phyloP scores from a whole-genome alignment of 1,284 basidiomycete species.

The Lentinula novae-zelandiae region DNA sequence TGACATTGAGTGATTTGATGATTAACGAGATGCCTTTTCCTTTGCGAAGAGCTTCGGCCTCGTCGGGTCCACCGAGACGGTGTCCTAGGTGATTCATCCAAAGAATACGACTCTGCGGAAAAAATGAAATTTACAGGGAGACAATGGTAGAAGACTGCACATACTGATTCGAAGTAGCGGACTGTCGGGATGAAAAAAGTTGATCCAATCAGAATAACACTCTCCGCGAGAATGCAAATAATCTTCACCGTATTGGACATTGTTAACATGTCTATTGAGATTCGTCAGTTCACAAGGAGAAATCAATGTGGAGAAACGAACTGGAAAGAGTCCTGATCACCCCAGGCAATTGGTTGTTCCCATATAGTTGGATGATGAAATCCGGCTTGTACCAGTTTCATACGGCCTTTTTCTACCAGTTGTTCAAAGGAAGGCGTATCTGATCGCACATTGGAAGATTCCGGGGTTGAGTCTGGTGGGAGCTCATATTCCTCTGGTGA shows the following conservation, averaged over 20 bases:
- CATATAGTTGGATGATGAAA: constrained; percentile 62
- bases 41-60: constrained; percentile 50
- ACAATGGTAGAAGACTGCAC: constrained; percentile 16
- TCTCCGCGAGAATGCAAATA: constrained; percentile 12
- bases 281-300: neutral
- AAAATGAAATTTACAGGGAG: neutral
- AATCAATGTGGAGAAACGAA: constrained; percentile 29
- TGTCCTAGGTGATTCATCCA: constrained; percentile 58
- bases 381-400: constrained; percentile 43
- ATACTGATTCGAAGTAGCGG: constrained; percentile 66
- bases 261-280: constrained; percentile 67
- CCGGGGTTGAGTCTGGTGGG: constrained; percentile 1
- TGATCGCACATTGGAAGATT: neutral
- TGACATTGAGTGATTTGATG: constrained; percentile 63
- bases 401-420: constrained; percentile 34
- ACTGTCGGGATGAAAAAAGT: constrained; percentile 28
- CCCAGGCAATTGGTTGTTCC: constrained; percentile 73
- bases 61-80: constrained; percentile 53
- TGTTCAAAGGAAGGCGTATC: neutral
- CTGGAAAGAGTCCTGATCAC: constrained; percentile 74
- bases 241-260: constrained; percentile 59
- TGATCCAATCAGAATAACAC: neutral
- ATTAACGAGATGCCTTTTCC: constrained; percentile 66
- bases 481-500: constrained; percentile 41
- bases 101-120: constrained; percentile 51